Base-by-base conservation (phyloP, 768 basidiomycete genomes). In the Hygrocybe coccinea region DNA sequence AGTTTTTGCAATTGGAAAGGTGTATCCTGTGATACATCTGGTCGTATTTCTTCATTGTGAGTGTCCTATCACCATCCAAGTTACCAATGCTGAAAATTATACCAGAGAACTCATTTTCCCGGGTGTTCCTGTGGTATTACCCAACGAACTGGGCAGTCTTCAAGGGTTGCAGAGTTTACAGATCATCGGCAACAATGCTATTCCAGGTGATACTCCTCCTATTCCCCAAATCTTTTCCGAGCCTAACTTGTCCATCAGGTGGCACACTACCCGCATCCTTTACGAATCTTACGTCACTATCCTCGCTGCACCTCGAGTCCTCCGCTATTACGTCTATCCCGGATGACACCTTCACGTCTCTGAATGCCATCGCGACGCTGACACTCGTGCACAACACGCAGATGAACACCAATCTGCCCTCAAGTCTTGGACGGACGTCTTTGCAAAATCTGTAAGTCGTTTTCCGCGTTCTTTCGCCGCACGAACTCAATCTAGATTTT, bases 21-120 rank as follows among this genome's bases (percentile, higher is more conserved):
- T 15, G 54, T 56, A n/a, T 37, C 54, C 2, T 56, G 54, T 50
- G 54, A 56, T 38, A 46, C 34, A 10, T 17, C 35, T 19, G 54
- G 54, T 8, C 54, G 48, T 35, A 35, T 56, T 29, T 56, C 54
- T 7, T 35, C 54, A n/a, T 37, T 56, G 54, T 56, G 25, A 35
- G 54, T 56, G 25, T 19, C 29, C 5, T 12, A 1, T 22, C 24
- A 22, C 36, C n/a, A 22, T 15, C 12, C 14, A 45, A 15, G 11
- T 38, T 19, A 21, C 8, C 33, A 19, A n/a, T 33, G 3, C 48
- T 35, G 25, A 49, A 21, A 33, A n/a, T 50, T 4, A 14, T 25
- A 12, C 15, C 25, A 56, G 54, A 34, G 47, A 56, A 50, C 12
- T 56, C 2, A 22, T 46, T 6, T 56, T 50, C 46, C 54, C 54